Evolutionary conservation across 345 rosid species (phyloP).

Genomic region (Diplotaxis tenuifolia): DNA sequence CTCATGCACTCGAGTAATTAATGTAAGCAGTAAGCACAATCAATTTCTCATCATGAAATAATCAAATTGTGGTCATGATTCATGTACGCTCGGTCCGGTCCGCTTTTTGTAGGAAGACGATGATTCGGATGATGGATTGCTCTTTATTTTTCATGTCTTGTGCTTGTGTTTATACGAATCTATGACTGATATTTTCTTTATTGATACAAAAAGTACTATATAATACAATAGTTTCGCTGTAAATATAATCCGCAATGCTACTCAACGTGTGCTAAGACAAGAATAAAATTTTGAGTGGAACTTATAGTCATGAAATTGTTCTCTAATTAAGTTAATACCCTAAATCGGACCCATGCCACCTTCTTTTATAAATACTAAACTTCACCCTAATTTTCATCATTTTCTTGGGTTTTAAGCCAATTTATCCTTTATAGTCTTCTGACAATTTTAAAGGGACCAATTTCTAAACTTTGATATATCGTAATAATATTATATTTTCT

Average conservation of each 20-base stretch:
- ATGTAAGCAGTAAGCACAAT: too few species aligned
- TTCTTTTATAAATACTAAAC: too few species aligned
- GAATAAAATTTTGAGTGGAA: background rate
- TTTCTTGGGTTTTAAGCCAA: too few species aligned
- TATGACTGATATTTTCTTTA: background rate
- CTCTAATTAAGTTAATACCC: too few species aligned
- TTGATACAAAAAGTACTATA: background rate
- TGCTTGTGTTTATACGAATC: background rate
- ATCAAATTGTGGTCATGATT: background rate
- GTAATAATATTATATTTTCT: background rate
- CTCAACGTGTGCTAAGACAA: background rate
- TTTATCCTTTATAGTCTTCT: background rate
- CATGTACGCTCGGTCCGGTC: slow-evolving; percentile 1
- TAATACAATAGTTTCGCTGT: background rate
- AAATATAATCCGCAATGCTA: background rate
- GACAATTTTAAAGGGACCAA: background rate
- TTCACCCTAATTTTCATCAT: too few species aligned
- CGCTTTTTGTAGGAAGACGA: slow-evolving; percentile 1
- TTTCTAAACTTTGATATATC: background rate
- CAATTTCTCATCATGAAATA: background rate
- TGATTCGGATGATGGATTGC: background rate
- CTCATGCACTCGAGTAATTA: background rate
- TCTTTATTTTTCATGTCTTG: slow-evolving; percentile 2
- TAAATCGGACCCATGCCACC: too few species aligned
- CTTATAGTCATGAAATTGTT: too few species aligned